A percentile compares a stretch with the other conserved stretches of the same genome.
phyloP scores from a whole-genome alignment of 768 basidiomycete genomes.

The Pholiota microspora region DNA sequence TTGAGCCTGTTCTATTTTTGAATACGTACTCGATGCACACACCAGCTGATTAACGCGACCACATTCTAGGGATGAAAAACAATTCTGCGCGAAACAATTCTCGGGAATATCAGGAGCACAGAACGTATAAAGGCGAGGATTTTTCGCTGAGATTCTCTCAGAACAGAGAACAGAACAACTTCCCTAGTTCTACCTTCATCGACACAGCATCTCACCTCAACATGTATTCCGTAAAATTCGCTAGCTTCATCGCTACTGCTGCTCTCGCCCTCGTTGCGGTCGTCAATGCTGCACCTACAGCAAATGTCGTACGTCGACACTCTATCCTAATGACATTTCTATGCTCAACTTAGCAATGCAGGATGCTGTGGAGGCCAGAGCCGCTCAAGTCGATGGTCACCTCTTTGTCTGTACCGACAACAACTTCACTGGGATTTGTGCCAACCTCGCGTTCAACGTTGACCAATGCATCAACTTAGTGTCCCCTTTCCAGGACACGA shows the following conservation, averaged over 20 bases:
- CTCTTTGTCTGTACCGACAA: constrained; percentile 8
- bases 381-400: constrained; percentile 2
- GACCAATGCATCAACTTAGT: constrained; percentile 3
- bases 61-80: no score
- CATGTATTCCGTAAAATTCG: neutral
- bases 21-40: no score
- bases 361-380: neutral
- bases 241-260: neutral
- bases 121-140: neutral
- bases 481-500: constrained; percentile 6
- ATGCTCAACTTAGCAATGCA: neutral
- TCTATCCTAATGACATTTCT: neutral
- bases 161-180: neutral
- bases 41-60: no score
- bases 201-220: neutral
- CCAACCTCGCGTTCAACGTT: constrained; percentile 7
- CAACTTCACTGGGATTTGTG: constrained; percentile 5
- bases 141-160: neutral
- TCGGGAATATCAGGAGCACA: no score
- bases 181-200: neutral
- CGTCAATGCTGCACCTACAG: neutral
- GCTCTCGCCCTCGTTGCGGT: neutral
- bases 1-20: no score
- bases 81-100: no score
- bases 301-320: neutral